Conservation (phyloP, 345 rosid genomes). For the Eucalyptus pauciflora region DNA sequence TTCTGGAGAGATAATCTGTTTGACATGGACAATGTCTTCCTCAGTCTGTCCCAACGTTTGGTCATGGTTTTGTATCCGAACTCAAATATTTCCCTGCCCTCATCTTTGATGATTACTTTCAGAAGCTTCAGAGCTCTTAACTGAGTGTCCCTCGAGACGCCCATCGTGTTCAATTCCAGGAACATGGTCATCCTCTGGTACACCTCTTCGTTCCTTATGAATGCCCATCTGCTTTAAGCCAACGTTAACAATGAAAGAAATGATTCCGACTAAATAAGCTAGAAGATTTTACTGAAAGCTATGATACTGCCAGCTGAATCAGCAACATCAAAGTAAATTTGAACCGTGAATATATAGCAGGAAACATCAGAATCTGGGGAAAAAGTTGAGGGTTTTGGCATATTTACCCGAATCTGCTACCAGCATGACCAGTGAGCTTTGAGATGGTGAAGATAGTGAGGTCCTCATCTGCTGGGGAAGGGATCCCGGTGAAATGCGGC, state of each 20-base stretch:
- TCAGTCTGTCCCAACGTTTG: slow-evolving; percentile 5
- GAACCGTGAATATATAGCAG: neutral
- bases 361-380: neutral
- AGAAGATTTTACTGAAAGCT: neutral
- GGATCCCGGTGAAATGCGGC: slow-evolving; percentile 65
- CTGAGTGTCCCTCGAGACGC: slow-evolving; percentile 52
- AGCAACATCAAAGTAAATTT: neutral
- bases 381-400: neutral
- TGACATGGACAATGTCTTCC: neutral
- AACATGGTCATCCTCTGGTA: slow-evolving; percentile 27
- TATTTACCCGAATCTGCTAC: slow-evolving; percentile 58
- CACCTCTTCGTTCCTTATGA: slow-evolving; percentile 43
- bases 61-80: slow-evolving; percentile 10
- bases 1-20: slow-evolving; percentile 12
- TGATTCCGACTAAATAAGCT: neutral
- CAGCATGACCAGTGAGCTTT: slow-evolving; percentile 79
- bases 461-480: slow-evolving; percentile 37
- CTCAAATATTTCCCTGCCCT: neutral
- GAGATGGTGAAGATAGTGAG: slow-evolving; percentile 56
- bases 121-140: slow-evolving; percentile 37
- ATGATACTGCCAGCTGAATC: neutral
- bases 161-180: slow-evolving; percentile 19
- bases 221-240: slow-evolving; percentile 42
- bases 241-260: neutral
- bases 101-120: slow-evolving; percentile 19